Conservation (phyloP, 2,329 filamentous ascomycete species). For the Cercospora sp. region DNA sequence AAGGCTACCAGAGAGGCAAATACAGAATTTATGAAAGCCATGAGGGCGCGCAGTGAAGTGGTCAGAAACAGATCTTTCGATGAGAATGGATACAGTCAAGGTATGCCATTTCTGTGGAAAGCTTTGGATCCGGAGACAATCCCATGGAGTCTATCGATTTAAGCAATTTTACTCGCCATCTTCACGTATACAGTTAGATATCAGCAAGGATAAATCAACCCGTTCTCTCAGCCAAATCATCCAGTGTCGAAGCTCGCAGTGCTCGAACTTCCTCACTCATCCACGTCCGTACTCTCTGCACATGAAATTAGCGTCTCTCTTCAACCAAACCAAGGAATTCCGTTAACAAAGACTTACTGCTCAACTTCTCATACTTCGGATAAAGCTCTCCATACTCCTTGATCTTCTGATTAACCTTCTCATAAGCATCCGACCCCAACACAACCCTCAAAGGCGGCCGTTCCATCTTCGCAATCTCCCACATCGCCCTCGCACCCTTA, state of each 20-base stretch:
- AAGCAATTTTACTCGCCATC: not conserved
- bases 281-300: constrained; percentile 11
- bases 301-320: not conserved
- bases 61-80: constrained; percentile 47
- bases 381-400: constrained; percentile 52
- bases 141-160: constrained; percentile 29
- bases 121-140: constrained; percentile 34
- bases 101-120: constrained; percentile 52
- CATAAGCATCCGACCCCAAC: constrained; percentile 56
- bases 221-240: not conserved
- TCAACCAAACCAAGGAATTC: no score
- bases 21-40: constrained; percentile 39
- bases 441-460: constrained; percentile 56
- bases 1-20: constrained; percentile 39
- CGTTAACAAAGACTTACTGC: constrained; percentile 1
- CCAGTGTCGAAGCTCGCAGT: not conserved
- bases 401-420: constrained; percentile 52
- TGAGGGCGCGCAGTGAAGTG: constrained; percentile 43
- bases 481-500: constrained; percentile 53
- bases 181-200: not conserved
- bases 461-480: constrained; percentile 55
- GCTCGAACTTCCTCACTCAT: not conserved
- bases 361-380: constrained; percentile 48
- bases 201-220: not conserved
- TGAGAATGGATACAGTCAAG: constrained; percentile 45